Percentiles rank a stretch among this genome's conserved stretches.
phyloP scores from a whole-genome alignment of 106 monocot species.

The Allium fistulosum region DNA sequence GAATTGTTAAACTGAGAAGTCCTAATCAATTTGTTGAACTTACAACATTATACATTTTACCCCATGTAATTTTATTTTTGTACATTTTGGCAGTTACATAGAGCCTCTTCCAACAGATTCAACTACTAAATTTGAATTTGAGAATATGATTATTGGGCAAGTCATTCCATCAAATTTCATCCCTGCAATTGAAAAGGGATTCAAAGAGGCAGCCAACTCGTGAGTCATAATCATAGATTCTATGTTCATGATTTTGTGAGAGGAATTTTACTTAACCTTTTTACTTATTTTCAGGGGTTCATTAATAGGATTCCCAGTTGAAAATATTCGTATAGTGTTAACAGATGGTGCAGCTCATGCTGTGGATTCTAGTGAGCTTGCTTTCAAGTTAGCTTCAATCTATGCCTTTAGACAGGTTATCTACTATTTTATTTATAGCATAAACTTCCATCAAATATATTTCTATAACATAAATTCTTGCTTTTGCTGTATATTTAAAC shows the following conservation, averaged over 20 bases:
- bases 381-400: constrained; percentile 91
- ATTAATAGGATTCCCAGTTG: constrained; percentile 91
- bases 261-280: background rate
- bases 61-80: background rate
- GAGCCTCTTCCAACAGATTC: constrained; percentile 81
- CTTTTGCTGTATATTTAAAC: background rate
- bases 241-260: background rate
- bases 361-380: constrained; percentile 99
- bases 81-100: constrained; percentile 44
- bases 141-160: constrained; percentile 90
- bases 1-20: no score
- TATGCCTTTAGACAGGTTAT: constrained; percentile 98
- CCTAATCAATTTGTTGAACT: no score
- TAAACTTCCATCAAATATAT: no score
- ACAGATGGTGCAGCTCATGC: constrained; percentile 92
- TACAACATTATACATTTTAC: no score
- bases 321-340: constrained; percentile 78
- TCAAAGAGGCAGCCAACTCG: constrained; percentile 92
- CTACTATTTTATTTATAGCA: no score
- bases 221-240: constrained; percentile 15
- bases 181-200: constrained; percentile 95
- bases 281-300: constrained; percentile 53
- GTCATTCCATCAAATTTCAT: constrained; percentile 78
- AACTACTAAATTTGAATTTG: constrained; percentile 87
- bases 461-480: no score